Percentiles rank a stretch among this genome's conserved stretches.
Evolutionary conservation across 306 rosid species (phyloP).

Genomic region (Vigna radiata): DNA sequence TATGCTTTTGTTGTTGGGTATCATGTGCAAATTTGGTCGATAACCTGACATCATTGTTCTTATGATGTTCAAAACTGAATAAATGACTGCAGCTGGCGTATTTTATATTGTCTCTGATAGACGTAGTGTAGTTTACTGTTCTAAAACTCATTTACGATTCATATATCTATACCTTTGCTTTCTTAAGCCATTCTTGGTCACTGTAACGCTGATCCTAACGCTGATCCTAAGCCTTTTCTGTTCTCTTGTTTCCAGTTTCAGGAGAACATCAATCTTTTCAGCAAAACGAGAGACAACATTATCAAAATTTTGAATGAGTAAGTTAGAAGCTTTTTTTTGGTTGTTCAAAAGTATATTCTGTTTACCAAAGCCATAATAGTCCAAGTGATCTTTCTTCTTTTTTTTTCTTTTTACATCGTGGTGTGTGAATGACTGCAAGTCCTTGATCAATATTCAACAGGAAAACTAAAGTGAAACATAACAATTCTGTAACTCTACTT

Average conservation of each 20-base stretch:
- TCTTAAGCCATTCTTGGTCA: slow-evolving; percentile 8
- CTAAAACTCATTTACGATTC: slow-evolving; percentile 1
- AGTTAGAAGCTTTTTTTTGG: slow-evolving; percentile 27
- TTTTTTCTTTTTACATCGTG: background rate
- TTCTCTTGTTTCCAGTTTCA: slow-evolving; percentile 55
- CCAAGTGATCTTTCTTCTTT: background rate
- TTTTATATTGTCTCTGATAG: background rate
- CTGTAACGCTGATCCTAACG: slow-evolving; percentile 3
- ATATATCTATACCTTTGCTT: background rate
- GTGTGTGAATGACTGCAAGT: background rate
- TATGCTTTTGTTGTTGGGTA: background rate
- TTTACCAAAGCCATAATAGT: background rate
- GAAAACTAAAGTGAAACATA: background rate
- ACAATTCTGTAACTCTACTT: background rate
- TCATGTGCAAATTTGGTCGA: slow-evolving; percentile 5
- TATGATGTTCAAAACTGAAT: slow-evolving; percentile 3
- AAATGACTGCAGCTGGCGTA: background rate
- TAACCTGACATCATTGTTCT: background rate
- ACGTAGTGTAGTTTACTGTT: background rate
- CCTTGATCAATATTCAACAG: background rate
- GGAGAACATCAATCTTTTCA: slow-evolving; percentile 61
- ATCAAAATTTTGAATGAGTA: slow-evolving; percentile 65
- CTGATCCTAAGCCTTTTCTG: background rate
- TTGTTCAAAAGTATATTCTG: background rate
- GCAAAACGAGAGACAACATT: slow-evolving; percentile 66